These are phyloP conservation scores for Gastrolobium bilobum DNA, from an alignment of 306 rosid genomes.

Conservation along the genomic window DNA sequence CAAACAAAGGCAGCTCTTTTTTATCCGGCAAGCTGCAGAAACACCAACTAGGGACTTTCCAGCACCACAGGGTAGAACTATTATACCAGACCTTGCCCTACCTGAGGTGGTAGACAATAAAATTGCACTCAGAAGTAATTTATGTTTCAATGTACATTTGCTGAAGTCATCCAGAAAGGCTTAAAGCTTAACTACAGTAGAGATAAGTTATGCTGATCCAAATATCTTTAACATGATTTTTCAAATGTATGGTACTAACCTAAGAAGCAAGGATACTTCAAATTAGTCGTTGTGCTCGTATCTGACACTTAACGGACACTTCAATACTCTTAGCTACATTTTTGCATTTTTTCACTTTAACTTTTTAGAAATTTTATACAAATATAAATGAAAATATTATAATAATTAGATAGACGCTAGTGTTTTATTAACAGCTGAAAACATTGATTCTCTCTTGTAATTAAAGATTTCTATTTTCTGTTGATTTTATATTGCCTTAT, in stretches of 20 bases:
- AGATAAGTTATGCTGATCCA: neutral
- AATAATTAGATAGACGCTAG: too few relatives aligned
- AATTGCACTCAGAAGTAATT: conserved; percentile 36
- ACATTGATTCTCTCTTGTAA: too few relatives aligned
- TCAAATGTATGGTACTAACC: conserved; percentile 10
- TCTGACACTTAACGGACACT: too few relatives aligned
- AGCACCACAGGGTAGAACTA: conserved; percentile 97
- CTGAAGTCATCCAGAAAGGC: conserved; percentile 30
- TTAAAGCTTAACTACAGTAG: conserved; percentile 4
- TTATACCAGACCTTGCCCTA: conserved; percentile 98
- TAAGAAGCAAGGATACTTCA: too few relatives aligned
- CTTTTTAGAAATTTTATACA: too few relatives aligned
- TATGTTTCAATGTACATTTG: conserved; percentile 30
- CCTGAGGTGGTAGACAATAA: conserved; percentile 60
- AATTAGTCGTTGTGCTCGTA: too few relatives aligned
- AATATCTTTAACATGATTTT: conserved; percentile 13
- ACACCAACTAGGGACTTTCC: conserved; percentile 98
- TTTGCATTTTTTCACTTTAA: too few relatives aligned
- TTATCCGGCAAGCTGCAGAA: conserved; percentile 94
- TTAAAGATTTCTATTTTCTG: too few relatives aligned
- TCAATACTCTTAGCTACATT: too few relatives aligned
- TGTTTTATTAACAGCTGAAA: too few relatives aligned
- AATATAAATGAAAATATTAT: too few relatives aligned
- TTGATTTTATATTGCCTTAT: too few relatives aligned
- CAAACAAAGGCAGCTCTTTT: conserved; percentile 95